Conservation (phyloP, 2,329 filamentous ascomycete genomes). For the Mycocentrospora acerina region DNA sequence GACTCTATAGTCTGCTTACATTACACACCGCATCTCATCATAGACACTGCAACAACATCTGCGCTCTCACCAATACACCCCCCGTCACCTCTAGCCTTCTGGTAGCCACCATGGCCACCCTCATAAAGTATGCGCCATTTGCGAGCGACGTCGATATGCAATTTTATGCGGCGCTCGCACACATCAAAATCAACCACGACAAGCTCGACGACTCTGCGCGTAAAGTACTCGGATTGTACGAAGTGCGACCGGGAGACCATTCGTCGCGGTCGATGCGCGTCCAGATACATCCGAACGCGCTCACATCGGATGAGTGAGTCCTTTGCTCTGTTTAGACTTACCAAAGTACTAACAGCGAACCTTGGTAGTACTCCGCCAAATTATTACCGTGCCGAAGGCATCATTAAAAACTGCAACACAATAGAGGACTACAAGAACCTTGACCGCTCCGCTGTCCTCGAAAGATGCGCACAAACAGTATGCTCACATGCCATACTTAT, state of each 20-base stretch:
- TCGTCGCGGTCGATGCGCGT: slow-evolving; percentile 80
- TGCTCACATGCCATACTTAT: slow-evolving; percentile 18
- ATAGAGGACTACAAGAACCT: slow-evolving; percentile 87
- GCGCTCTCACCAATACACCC: slow-evolving; percentile 2
- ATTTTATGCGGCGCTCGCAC: slow-evolving; percentile 91
- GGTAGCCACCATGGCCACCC: slow-evolving; percentile 38
- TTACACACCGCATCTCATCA: neutral
- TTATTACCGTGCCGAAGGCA: slow-evolving; percentile 82
- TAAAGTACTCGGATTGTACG: slow-evolving; percentile 83
- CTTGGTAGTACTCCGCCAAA: slow-evolving; percentile 31
- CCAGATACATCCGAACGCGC: slow-evolving; percentile 84
- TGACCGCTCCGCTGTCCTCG: slow-evolving; percentile 76
- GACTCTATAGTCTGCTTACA: slow-evolving; percentile 14
- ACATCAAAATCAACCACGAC: slow-evolving; percentile 93
- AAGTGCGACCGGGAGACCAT: slow-evolving; percentile 70
- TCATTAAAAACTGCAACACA: slow-evolving; percentile 95
- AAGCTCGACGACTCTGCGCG: slow-evolving; percentile 93
- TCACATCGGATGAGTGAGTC: slow-evolving; percentile 79
- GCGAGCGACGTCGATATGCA: slow-evolving; percentile 91
- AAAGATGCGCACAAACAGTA: slow-evolving; percentile 77
- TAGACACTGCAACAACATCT: neutral
- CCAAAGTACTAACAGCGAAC: slow-evolving; percentile 12
- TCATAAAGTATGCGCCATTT: slow-evolving; percentile 80
- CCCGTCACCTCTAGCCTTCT: neutral
- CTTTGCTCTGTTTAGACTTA: neutral